A percentile compares a stretch with the other conserved stretches of the same genome.
These are phyloP conservation scores for Pseudonitzschia pungens DNA, from an alignment of 108 stramenopile species.

Conservation along the genomic window DNA sequence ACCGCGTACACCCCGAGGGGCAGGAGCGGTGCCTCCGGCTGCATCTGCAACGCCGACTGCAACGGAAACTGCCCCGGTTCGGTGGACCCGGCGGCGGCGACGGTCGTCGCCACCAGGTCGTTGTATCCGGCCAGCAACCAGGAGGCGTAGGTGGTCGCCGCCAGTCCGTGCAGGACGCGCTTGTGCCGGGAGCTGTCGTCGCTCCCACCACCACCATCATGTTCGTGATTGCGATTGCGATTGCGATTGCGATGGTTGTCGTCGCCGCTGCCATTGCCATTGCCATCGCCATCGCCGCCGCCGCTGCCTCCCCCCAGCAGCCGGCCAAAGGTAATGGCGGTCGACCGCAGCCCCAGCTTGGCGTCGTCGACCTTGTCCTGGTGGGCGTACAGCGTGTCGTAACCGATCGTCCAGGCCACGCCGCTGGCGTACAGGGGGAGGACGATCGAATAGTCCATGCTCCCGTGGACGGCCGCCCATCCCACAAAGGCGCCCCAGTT, in stretches of 20 bases:
- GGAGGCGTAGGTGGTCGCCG: slow-evolving; percentile 39
- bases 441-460: slow-evolving; percentile 66
- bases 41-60: too few relatives aligned
- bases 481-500: slow-evolving; percentile 98
- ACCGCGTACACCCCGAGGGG: slow-evolving; percentile 44
- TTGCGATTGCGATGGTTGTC: neutral
- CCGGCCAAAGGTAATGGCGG: slow-evolving; percentile 88
- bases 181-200: slow-evolving; percentile 51
- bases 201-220: neutral
- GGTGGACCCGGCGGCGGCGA: neutral
- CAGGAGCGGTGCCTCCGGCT: neutral
- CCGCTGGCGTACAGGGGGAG: slow-evolving; percentile 87
- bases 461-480: slow-evolving; percentile 78
- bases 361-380: slow-evolving; percentile 96
- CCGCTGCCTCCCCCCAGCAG: neutral
- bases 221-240: too few relatives aligned
- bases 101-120: slow-evolving; percentile 27
- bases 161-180: slow-evolving; percentile 60
- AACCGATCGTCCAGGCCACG: slow-evolving; percentile 95
- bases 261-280: neutral
- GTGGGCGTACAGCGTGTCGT: slow-evolving; percentile 99
- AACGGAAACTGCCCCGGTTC: slow-evolving; percentile 3
- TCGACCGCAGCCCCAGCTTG: slow-evolving; percentile 85
- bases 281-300: neutral
- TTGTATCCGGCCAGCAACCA: slow-evolving; percentile 70